Conservation (phyloP, 2,329 filamentous ascomycete genomes). For the Pseudogymnoascus destructans region DNA sequence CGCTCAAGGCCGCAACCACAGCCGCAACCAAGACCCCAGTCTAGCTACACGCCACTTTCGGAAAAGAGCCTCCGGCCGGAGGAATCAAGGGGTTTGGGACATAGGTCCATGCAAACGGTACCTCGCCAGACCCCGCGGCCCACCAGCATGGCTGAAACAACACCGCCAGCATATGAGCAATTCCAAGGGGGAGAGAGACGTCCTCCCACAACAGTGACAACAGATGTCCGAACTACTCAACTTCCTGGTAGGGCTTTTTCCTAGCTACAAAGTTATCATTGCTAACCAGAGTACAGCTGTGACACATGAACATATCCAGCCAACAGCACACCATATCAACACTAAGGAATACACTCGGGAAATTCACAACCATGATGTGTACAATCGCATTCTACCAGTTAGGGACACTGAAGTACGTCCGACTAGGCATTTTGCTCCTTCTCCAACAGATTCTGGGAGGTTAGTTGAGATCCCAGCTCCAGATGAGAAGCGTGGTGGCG, state of each 20-base stretch:
- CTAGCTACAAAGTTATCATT: background rate
- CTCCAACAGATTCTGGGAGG: slow-evolving; percentile 28
- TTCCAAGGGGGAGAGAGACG: background rate
- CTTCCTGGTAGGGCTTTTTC: background rate
- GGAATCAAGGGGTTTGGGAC: background rate
- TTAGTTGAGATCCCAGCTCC: slow-evolving; percentile 34
- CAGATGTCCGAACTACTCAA: background rate
- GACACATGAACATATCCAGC: slow-evolving; percentile 35
- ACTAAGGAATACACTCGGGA: slow-evolving; percentile 37
- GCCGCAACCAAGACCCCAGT: background rate
- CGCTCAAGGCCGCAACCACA: background rate
- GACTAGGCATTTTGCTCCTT: slow-evolving; percentile 32
- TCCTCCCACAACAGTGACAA: background rate
- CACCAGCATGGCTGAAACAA: background rate
- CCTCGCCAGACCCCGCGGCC: slow-evolving; percentile 10
- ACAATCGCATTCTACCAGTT: slow-evolving; percentile 39
- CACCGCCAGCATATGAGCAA: background rate
- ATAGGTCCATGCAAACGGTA: background rate
- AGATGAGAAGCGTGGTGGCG: background rate
- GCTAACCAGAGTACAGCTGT: slow-evolving; percentile 28
- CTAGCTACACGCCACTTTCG: background rate
- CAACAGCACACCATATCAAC: slow-evolving; percentile 32
- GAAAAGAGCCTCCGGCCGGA: background rate
- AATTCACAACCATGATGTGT: slow-evolving; percentile 40
- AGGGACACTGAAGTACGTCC: slow-evolving; percentile 40